Evolutionary conservation across 2,329 filamentous ascomycete genomes (phyloP).

Genomic region (Ambrosiella xylebori): DNA sequence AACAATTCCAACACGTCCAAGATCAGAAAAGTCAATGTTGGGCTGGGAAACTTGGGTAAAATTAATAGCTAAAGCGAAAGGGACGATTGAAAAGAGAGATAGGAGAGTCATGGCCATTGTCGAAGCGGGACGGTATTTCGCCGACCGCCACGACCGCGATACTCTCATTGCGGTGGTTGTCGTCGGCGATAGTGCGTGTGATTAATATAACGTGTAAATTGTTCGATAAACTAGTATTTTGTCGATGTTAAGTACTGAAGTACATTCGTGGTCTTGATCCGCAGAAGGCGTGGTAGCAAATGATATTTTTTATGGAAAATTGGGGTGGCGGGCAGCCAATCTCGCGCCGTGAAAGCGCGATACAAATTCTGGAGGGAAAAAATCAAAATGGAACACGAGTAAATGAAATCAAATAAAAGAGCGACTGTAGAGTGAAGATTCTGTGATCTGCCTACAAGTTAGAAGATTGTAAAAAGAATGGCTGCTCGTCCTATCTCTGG

Average conservation of each 20-base stretch:
- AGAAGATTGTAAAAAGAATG: conserved; percentile 7
- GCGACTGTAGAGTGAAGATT: conserved; percentile 4
- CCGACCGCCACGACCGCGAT: conserved; percentile 10
- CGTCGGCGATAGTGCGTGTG: neutral
- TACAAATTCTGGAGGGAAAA: neutral
- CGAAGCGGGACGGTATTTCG: conserved; percentile 2
- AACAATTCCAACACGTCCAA: conserved; percentile 70
- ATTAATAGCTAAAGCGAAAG: conserved; percentile 27
- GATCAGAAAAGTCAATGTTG: conserved; percentile 58
- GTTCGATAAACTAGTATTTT: neutral
- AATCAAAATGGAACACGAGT: conserved; percentile 11
- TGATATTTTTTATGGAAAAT: conserved; percentile 4
- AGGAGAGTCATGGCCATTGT: conserved; percentile 4
- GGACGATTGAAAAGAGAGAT: conserved; percentile 11
- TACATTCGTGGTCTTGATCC: neutral
- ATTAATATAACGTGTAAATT: neutral
- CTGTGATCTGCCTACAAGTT: neutral
- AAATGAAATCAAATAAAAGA: conserved; percentile 9
- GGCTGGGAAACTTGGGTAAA: conserved; percentile 47
- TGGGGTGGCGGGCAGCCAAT: conserved; percentile 10
- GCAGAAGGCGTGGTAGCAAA: neutral
- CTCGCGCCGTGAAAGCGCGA: conserved; percentile 7
- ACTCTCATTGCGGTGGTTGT: conserved; percentile 10
- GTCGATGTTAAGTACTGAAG: neutral
- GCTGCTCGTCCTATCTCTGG: conserved; percentile 3